phyloP scores from a whole-genome alignment of 352 stramenopile genomes.

The Pythium aquatile region DNA sequence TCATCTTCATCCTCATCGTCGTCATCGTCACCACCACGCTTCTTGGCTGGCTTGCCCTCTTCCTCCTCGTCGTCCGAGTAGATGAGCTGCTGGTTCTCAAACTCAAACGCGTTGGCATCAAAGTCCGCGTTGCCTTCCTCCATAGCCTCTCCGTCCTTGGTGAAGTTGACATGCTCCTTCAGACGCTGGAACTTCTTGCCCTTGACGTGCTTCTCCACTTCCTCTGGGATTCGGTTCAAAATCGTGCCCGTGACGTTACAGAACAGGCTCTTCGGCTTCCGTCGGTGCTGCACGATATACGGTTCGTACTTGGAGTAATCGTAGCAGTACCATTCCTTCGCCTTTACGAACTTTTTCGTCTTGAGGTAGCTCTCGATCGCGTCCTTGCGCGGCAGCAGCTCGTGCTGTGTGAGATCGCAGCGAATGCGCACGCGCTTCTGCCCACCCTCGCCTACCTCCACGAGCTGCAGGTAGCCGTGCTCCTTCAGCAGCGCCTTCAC shows the following conservation, averaged over 20 bases:
- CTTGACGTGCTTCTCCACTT: constrained; percentile 89
- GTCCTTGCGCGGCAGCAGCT: constrained; percentile 65
- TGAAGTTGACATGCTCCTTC: constrained; percentile 71
- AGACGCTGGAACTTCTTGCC: constrained; percentile 85
- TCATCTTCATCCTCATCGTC: constrained; percentile 24
- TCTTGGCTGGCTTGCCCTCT: constrained; percentile 23
- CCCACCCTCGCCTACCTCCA: constrained; percentile 46
- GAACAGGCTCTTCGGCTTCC: constrained; percentile 78
- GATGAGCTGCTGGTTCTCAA: constrained; percentile 73
- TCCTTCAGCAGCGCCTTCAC: constrained; percentile 44
- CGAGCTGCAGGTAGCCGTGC: constrained; percentile 54
- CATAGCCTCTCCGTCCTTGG: constrained; percentile 26
- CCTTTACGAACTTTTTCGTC: constrained; percentile 82
- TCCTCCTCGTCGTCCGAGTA: constrained; percentile 68
- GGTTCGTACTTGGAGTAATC: constrained; percentile 91
- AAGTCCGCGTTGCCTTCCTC: constrained; percentile 51
- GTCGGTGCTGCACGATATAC: constrained; percentile 87
- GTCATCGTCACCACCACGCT: constrained; percentile 15
- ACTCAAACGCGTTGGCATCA: constrained; percentile 80
- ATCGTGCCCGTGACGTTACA: constrained; percentile 86
- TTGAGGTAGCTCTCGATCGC: constrained; percentile 62
- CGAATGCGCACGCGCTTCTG: constrained; percentile 55
- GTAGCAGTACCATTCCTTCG: constrained; percentile 85
- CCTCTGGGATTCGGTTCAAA: constrained; percentile 86
- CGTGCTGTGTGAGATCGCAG: constrained; percentile 75